Percentiles rank a stretch among this genome's conserved stretches.
Evolutionary conservation across 2,329 filamentous ascomycete genomes (phyloP).

Genomic region (Diplocarpon rosae): DNA sequence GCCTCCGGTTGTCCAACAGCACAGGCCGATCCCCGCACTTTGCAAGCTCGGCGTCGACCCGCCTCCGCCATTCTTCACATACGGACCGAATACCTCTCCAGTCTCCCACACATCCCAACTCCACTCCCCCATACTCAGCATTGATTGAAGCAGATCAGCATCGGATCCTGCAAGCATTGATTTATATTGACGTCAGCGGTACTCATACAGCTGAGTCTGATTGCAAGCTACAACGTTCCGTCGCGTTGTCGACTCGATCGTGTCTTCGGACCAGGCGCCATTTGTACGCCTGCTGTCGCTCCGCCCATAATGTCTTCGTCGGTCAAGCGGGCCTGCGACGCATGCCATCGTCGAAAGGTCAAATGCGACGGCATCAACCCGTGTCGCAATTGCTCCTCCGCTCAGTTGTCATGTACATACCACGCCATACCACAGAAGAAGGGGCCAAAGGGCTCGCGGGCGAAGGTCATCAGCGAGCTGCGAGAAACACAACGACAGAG

Average conservation of each 20-base stretch:
- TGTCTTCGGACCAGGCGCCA: constrained; percentile 1
- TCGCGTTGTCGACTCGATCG: constrained; percentile 2
- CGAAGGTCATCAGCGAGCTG: constrained; percentile 65
- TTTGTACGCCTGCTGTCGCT: constrained; percentile 1
- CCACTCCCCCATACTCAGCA: constrained; percentile 13
- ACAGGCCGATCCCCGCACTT: constrained; percentile 12
- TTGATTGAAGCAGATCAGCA: constrained; percentile 1
- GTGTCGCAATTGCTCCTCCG: constrained; percentile 59
- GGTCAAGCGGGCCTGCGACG: constrained; percentile 54
- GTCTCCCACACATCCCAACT: constrained; percentile 11
- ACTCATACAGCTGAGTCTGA: background rate
- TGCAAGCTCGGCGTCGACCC: constrained; percentile 6
- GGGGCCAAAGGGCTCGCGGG: constrained; percentile 61
- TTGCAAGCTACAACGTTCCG: constrained; percentile 4
- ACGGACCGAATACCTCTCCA: constrained; percentile 23
- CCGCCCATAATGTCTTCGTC: constrained; percentile 25
- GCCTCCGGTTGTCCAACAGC: constrained; percentile 1
- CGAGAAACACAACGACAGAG: constrained; percentile 58
- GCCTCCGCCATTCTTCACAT: constrained; percentile 15
- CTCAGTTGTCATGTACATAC: constrained; percentile 60
- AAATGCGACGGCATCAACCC: constrained; percentile 63
- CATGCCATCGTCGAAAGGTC: constrained; percentile 64
- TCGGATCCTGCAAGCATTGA: constrained; percentile 1
- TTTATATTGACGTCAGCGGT: background rate
- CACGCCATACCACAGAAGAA: constrained; percentile 68